Evolutionary conservation across 1,284 basidiomycete genomes (phyloP).

Genomic region (Puccinia horiana): DNA sequence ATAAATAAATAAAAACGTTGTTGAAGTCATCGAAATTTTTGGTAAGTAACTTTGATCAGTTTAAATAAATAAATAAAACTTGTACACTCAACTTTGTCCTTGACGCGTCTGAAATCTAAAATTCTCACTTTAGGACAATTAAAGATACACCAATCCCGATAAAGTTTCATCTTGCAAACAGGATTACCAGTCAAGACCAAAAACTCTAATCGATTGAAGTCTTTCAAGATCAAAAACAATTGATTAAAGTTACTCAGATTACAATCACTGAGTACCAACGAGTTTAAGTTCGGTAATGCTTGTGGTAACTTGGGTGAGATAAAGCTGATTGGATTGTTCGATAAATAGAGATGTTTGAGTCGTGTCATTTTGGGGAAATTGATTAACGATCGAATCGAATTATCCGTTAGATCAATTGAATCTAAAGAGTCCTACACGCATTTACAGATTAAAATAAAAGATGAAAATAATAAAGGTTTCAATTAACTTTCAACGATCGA

Average conservation of each 20-base stretch:
- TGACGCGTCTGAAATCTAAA: slow-evolving; percentile 93
- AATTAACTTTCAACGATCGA: neutral
- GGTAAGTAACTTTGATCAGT: neutral
- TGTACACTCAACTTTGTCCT: slow-evolving; percentile 71
- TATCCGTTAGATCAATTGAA: slow-evolving; percentile 93
- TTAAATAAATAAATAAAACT: neutral
- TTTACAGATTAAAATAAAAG: neutral
- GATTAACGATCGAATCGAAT: slow-evolving; percentile 82
- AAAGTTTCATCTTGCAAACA: slow-evolving; percentile 17
- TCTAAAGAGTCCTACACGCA: slow-evolving; percentile 78
- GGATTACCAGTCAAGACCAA: slow-evolving; percentile 31
- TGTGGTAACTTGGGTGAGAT: slow-evolving; percentile 78
- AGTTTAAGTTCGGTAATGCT: slow-evolving; percentile 78
- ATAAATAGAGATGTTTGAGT: slow-evolving; percentile 74
- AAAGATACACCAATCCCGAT: slow-evolving; percentile 42
- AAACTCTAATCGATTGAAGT: slow-evolving; percentile 29
- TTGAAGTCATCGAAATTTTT: neutral
- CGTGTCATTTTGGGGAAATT: slow-evolving; percentile 81
- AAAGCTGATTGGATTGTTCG: slow-evolving; percentile 81
- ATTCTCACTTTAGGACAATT: slow-evolving; percentile 71
- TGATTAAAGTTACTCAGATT: slow-evolving; percentile 50
- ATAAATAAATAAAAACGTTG: neutral
- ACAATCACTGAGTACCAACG: slow-evolving; percentile 66
- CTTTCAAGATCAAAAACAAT: slow-evolving; percentile 52
- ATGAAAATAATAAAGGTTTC: neutral